These are phyloP conservation scores for Musa beccarii DNA, from an alignment of 176 grass and related monocot species.

Conservation along the genomic window DNA sequence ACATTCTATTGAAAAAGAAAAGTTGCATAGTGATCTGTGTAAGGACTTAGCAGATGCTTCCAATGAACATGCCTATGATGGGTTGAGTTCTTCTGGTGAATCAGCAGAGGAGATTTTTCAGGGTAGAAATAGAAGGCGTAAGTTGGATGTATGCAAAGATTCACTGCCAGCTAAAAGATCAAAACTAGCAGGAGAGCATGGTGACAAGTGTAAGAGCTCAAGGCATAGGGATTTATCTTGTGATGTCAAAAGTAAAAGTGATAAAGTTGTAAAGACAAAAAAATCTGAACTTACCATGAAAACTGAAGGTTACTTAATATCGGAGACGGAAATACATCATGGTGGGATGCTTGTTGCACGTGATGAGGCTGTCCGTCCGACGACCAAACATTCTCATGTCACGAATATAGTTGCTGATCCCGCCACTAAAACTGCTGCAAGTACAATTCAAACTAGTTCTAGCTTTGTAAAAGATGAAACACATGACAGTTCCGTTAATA, in stretches of 20 bases:
- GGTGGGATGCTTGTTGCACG: too few relatives aligned
- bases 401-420: slow-evolving; percentile 20
- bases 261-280: slow-evolving; percentile 32
- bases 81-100: slow-evolving; percentile 23
- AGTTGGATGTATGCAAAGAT: slow-evolving; percentile 27
- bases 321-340: slow-evolving; percentile 12
- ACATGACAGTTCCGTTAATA: slow-evolving; percentile 26
- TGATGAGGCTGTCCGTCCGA: slow-evolving; percentile 15
- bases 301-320: slow-evolving; percentile 11
- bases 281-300: slow-evolving; percentile 18
- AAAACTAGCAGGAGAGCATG: slow-evolving; percentile 30
- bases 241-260: slow-evolving; percentile 21
- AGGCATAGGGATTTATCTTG: slow-evolving; percentile 21
- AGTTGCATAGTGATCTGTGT: slow-evolving; percentile 29
- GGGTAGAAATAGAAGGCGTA: slow-evolving; percentile 29
- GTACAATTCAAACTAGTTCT: slow-evolving; percentile 36
- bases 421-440: slow-evolving; percentile 21
- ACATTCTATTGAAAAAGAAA: slow-evolving; percentile 33
- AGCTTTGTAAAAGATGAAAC: slow-evolving; percentile 27
- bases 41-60: slow-evolving; percentile 23
- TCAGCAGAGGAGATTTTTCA: slow-evolving; percentile 28
- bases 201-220: slow-evolving; percentile 28
- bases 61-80: slow-evolving; percentile 30
- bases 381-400: slow-evolving; percentile 29
- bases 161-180: slow-evolving; percentile 34